Percentiles rank a stretch among this genome's conserved stretches.
These are phyloP conservation scores for Diversispora epigaea DNA, from an alignment of 192 early-diverging fungal genomes.

Conservation along the genomic window DNA sequence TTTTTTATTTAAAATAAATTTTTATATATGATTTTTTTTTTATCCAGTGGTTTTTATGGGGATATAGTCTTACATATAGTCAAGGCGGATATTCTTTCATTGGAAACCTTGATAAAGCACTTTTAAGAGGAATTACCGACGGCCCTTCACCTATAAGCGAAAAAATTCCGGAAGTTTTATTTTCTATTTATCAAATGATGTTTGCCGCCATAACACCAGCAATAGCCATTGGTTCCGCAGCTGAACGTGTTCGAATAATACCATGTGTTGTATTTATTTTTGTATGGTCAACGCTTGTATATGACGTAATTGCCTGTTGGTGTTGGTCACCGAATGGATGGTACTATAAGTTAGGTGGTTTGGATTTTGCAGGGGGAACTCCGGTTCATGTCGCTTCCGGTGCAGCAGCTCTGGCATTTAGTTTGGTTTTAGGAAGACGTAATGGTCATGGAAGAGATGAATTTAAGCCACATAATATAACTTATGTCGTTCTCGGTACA, in stretches of 20 bases:
- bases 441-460: slow-evolving; percentile 48
- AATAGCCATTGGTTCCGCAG: slow-evolving; percentile 57
- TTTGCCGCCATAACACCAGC: slow-evolving; percentile 62
- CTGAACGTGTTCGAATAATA: slow-evolving; percentile 58
- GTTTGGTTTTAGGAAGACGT: slow-evolving; percentile 64
- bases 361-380: slow-evolving; percentile 77
- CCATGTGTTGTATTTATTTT: slow-evolving; percentile 59
- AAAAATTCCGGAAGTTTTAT: slow-evolving; percentile 58
- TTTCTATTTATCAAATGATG: slow-evolving; percentile 63
- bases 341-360: slow-evolving; percentile 56
- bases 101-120: slow-evolving; percentile 63
- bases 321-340: slow-evolving; percentile 75
- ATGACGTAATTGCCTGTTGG: slow-evolving; percentile 65
- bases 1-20: slow-evolving; percentile 49
- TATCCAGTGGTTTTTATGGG: slow-evolving; percentile 78
- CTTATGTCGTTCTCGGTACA: slow-evolving; percentile 68
- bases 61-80: slow-evolving; percentile 70
- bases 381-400: slow-evolving; percentile 73
- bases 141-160: slow-evolving; percentile 57
- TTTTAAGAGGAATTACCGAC: slow-evolving; percentile 58
- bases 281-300: slow-evolving; percentile 66
- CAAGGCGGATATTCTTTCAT: slow-evolving; percentile 69
- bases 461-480: slow-evolving; percentile 58
- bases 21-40: slow-evolving; percentile 46
- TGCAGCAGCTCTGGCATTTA: slow-evolving; percentile 66